Conservation (phyloP, 1,284 basidiomycete genomes). For the Tranzscheliella williamsii region DNA sequence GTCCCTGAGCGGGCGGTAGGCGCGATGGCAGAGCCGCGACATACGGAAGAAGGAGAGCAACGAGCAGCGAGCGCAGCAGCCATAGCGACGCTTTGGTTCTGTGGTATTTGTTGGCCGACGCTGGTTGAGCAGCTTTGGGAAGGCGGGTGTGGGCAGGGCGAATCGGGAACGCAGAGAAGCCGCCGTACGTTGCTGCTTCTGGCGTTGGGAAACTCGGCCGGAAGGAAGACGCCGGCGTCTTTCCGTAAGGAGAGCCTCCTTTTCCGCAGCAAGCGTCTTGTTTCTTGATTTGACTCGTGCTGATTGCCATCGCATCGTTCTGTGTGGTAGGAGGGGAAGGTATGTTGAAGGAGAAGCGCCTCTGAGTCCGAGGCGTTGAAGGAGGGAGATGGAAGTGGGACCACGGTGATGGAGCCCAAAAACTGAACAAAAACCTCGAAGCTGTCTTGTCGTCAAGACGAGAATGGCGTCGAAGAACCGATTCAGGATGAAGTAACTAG, state of each 20-base stretch:
- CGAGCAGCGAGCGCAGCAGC: conserved; percentile 22
- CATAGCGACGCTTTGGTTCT: conserved; percentile 2
- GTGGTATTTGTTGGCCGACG: background rate
- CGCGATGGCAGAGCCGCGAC: conserved; percentile 15
- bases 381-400: background rate
- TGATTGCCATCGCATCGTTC: conserved; percentile 34
- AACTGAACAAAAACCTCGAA: conserved; percentile 3
- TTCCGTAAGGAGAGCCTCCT: conserved; percentile 2
- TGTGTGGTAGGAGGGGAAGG: background rate
- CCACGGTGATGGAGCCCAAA: background rate
- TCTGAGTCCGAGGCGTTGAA: conserved; percentile 7
- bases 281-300: conserved; percentile 4
- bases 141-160: conserved; percentile 3
- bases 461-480: conserved; percentile 12
- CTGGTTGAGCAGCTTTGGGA: background rate
- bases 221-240: conserved; percentile 35
- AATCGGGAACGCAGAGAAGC: conserved; percentile 1
- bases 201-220: conserved; percentile 9
- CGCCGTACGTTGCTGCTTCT: background rate
- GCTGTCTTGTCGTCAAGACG: conserved; percentile 17
- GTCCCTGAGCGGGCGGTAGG: conserved; percentile 10
- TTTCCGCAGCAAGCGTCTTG: background rate
- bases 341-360: conserved; percentile 16
- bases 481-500: background rate
- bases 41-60: conserved; percentile 25